Base-by-base conservation (phyloP, 768 basidiomycete species). In the Lactarius akahatsu region DNA sequence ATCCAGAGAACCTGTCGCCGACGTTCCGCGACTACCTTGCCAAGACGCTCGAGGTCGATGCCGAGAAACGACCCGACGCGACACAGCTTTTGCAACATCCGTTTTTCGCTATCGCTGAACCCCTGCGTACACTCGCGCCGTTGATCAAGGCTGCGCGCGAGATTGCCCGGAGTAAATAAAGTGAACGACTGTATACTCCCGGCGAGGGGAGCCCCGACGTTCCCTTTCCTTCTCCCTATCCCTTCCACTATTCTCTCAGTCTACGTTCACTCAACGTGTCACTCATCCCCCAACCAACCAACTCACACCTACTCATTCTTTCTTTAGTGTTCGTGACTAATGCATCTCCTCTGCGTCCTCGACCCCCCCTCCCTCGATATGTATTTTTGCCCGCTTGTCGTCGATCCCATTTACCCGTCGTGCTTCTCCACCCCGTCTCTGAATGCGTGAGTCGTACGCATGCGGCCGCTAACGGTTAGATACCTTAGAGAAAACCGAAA, bases 111-210 rank as follows among this genome's bases (percentile, higher is more conserved):
- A 79, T 90, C 40, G 88, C 89, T 3, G 95, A 97, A 78, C 93
- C 93, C 7, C 80, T 96, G 61, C 83, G 91, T 63, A 94, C 92
- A 23, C 80, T 96, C 61, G 83, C 92, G 9, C 94, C 94, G 9
- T 78, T 96, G 47, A 96, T 96, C 82, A 96, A 95, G 76, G 93
- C 94, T 15, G 94, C 94, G 7, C 81, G 92, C 68, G 93, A 95
- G 70, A 89, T 92, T 57, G 88, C 90, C 75, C 79, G 69, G 83
- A 85, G 65, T 73, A 67, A 74, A 61, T 59, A 28, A 67, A 73
- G 55, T 55, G 36, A 47, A 20, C 20, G n/a, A n/a, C n/a, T 23
- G 11, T 18, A 16, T 45, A 23, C 30, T n/a, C 36, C 11, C 16
- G 16, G 41, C 28, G 30, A 45, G 43, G 32, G 6, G 11, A 5